These are phyloP conservation scores for Hypoxylon sp. DNA, from an alignment of 2,329 filamentous ascomycete genomes.

Conservation along the genomic window DNA sequence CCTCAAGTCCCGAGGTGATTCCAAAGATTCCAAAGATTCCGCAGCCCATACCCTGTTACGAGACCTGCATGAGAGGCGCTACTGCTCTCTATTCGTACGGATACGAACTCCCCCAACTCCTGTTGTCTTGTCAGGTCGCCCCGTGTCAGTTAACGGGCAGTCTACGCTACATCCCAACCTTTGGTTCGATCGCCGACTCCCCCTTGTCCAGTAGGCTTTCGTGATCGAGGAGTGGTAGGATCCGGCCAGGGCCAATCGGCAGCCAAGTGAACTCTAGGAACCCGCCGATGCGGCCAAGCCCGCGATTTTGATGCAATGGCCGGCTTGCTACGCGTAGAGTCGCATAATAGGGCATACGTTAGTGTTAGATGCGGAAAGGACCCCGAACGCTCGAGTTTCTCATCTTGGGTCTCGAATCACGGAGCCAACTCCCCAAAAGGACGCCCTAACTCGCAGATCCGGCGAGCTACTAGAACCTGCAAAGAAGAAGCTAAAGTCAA, in stretches of 20 bases:
- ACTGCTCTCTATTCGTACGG: slow-evolving; percentile 7
- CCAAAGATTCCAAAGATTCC: slow-evolving; percentile 39
- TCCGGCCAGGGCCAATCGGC: slow-evolving; percentile 44
- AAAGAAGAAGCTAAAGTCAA: slow-evolving; percentile 41
- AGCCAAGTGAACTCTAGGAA: slow-evolving; percentile 42
- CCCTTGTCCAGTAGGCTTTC: slow-evolving; percentile 31
- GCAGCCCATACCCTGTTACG: slow-evolving; percentile 20
- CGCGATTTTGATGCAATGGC: slow-evolving; percentile 34
- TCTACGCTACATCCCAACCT: slow-evolving; percentile 28
- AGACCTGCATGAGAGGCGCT: slow-evolving; percentile 22
- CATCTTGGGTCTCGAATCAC: slow-evolving; percentile 35
- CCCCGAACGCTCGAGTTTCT: slow-evolving; percentile 27
- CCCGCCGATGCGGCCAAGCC: slow-evolving; percentile 44
- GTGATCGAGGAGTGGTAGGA: slow-evolving; percentile 30
- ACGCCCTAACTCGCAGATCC: slow-evolving; percentile 37
- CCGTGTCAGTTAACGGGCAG: slow-evolving; percentile 10
- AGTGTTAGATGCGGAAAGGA: slow-evolving; percentile 40
- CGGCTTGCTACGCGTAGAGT: slow-evolving; percentile 34
- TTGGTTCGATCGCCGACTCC: slow-evolving; percentile 37
- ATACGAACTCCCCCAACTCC: slow-evolving; percentile 33
- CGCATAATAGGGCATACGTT: slow-evolving; percentile 34
- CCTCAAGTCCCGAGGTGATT: slow-evolving; percentile 36
- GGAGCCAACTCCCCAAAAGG: slow-evolving; percentile 38
- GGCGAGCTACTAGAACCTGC: slow-evolving; percentile 41
- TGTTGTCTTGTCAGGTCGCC: slow-evolving; percentile 30